Conservation (phyloP, 345 rosid genomes). For the Citrus trifoliata region DNA sequence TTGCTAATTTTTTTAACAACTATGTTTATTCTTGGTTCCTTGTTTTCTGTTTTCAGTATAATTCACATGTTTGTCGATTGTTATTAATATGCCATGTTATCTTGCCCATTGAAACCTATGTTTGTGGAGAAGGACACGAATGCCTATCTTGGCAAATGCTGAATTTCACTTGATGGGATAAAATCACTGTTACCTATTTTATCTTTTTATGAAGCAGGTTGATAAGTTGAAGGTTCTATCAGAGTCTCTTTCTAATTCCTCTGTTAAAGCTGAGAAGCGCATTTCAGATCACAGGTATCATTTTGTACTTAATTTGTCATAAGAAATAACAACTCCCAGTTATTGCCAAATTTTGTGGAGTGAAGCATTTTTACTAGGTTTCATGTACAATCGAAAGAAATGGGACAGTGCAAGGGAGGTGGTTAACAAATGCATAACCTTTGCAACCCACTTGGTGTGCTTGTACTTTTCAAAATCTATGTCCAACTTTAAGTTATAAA, state of each 20-base stretch:
- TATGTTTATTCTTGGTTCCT: neutral
- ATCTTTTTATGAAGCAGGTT: slow-evolving; percentile 44
- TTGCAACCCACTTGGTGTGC: neutral
- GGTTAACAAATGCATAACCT: neutral
- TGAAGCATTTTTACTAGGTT: neutral
- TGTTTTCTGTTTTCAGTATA: neutral
- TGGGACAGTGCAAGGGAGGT: neutral
- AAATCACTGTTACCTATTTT: neutral
- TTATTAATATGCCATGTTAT: slow-evolving; percentile 9
- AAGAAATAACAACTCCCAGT: neutral
- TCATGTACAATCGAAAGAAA: neutral
- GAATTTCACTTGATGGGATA: neutral
- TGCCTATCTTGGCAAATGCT: neutral
- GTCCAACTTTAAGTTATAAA: neutral
- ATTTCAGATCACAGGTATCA: slow-evolving; percentile 71
- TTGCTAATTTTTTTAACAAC: neutral
- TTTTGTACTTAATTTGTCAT: neutral
- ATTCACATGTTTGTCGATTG: neutral
- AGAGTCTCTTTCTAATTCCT: slow-evolving; percentile 82
- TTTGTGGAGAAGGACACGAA: slow-evolving; percentile 6
- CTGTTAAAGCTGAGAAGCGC: slow-evolving; percentile 83
- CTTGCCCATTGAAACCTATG: slow-evolving; percentile 1
- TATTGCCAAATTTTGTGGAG: neutral
- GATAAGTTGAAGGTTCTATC: slow-evolving; percentile 91
- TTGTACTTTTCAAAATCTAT: neutral